Percentiles rank a stretch among this genome's conserved stretches.
These are phyloP conservation scores for Aphanomyces cochlioides DNA, from an alignment of 352 stramenopile species.

Conservation along the genomic window DNA sequence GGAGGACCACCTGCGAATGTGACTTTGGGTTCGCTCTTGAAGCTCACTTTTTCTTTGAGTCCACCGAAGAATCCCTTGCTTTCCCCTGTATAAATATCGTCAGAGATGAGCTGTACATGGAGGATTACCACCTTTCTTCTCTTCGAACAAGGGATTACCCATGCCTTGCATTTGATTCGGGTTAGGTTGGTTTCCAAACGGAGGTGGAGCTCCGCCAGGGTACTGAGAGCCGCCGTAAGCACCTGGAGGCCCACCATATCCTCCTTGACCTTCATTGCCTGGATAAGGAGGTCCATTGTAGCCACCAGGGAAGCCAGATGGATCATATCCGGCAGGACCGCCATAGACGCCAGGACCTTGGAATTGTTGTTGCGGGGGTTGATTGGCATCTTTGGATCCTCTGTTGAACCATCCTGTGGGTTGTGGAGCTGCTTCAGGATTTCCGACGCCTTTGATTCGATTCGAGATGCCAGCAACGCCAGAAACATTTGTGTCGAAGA, in stretches of 20 bases:
- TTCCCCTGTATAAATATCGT: slow-evolving; percentile 39
- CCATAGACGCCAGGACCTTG: slow-evolving; percentile 42
- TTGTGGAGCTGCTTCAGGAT: slow-evolving; percentile 43
- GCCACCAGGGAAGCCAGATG: slow-evolving; percentile 30
- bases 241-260: slow-evolving; percentile 38
- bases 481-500: slow-evolving; percentile 88
- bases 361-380: slow-evolving; percentile 47
- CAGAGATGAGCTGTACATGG: background rate
- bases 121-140: slow-evolving; percentile 57
- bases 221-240: slow-evolving; percentile 33
- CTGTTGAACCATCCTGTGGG: slow-evolving; percentile 67
- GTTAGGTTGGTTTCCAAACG: slow-evolving; percentile 40
- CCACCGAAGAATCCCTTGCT: slow-evolving; percentile 86
- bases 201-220: slow-evolving; percentile 34
- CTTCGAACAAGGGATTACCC: slow-evolving; percentile 93
- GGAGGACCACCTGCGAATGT: slow-evolving; percentile 55
- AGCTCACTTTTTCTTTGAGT: slow-evolving; percentile 81
- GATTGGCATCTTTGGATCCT: slow-evolving; percentile 51
- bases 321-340: slow-evolving; percentile 35
- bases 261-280: slow-evolving; percentile 40
- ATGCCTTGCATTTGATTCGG: slow-evolving; percentile 86
- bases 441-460: slow-evolving; percentile 75
- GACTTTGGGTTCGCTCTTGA: slow-evolving; percentile 55
- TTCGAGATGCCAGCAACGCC: slow-evolving; percentile 56
- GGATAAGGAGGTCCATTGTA: slow-evolving; percentile 44